Conservation (phyloP, 1,284 basidiomycete genomes). For the Ustilago crameri region DNA sequence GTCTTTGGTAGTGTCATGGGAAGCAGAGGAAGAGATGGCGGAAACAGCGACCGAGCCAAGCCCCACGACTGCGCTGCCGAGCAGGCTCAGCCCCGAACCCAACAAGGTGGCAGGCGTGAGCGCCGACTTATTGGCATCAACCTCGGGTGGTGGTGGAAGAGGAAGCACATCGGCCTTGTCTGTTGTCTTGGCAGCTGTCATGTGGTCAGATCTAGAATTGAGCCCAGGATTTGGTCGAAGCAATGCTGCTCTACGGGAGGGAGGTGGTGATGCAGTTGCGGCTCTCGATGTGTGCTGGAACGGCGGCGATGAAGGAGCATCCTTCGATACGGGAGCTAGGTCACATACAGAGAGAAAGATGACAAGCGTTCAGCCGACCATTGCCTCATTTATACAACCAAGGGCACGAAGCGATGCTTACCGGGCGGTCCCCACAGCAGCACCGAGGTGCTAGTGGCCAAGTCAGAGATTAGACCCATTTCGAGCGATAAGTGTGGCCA, state of each 20-base stretch:
- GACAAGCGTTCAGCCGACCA: not conserved
- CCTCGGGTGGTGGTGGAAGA: constrained; percentile 9
- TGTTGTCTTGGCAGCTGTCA: not conserved
- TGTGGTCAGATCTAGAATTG: not conserved
- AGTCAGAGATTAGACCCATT: constrained; percentile 21
- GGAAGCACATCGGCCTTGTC: constrained; percentile 11
- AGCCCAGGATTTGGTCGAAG: not conserved
- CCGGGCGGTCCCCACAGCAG: constrained; percentile 28
- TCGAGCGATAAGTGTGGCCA: not conserved
- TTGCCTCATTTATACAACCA: not conserved
- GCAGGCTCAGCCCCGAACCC: constrained; percentile 20
- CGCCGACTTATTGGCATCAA: not conserved
- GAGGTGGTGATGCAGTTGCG: not conserved
- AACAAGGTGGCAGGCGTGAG: constrained; percentile 14
- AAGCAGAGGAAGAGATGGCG: constrained; percentile 1
- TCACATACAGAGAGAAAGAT: not conserved
- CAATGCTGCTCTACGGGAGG: not conserved
- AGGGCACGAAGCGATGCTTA: not conserved
- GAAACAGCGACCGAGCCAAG: constrained; percentile 19
- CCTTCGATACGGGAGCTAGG: constrained; percentile 22
- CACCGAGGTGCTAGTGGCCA: constrained; percentile 20
- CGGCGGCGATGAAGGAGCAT: constrained; percentile 6
- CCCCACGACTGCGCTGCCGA: constrained; percentile 19
- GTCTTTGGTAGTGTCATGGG: not conserved
- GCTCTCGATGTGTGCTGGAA: not conserved